Evolutionary conservation across 306 rosid species (phyloP), one percentile per base, ranked within the genome.

Genomic region (Aeschynomene evenia): DNA sequence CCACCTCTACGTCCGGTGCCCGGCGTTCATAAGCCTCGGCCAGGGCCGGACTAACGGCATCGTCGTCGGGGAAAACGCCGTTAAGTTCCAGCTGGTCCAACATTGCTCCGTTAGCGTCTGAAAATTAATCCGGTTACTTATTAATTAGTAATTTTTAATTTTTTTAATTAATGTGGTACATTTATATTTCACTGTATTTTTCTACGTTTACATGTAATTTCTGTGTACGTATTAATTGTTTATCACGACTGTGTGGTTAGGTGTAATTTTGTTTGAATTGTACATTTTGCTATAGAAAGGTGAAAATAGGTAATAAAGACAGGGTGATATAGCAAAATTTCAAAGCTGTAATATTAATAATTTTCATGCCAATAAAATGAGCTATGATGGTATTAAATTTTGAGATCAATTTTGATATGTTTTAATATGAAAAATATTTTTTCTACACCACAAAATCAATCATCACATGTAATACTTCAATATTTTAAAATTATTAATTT

Each of bases 41-140:
- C 0, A 74, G 4, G n/a, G n/a, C n/a, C 64, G 60, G 37, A 10
- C 34, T 9, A 55, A 24, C 37, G 95, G 91, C 1, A 4, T 87
- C 2, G 0, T 0, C 4, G 79, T 87, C 13, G 91, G 88, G 0
- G 20, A 79, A 1, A 83, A 87, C 81, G 92, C 86, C 79, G 16
- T 95, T 4, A 95, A 91, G 91, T 91, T 81, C 48, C 96, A 85
- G 77, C 2, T 95, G 33, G 77, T 77, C 13, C 95, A 84, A 74
- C 75, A 62, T 0, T 95, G 99, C 82, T 63, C 67, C 4, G 99
- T 95, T 26, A 89, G 79, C 56, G 85, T 91, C 6, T 95, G 83
- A 89, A 22, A 9, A 8, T n/a, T 23, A 20, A 2, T 4, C 11
- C 34, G 1, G 3, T 43, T 7, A 45, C 19, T 43, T 7, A 45